Evolutionary conservation across 148 eudicot genomes (phyloP), one percentile per base, ranked within the genome.

Genomic region (Gaultheria prostrata): DNA sequence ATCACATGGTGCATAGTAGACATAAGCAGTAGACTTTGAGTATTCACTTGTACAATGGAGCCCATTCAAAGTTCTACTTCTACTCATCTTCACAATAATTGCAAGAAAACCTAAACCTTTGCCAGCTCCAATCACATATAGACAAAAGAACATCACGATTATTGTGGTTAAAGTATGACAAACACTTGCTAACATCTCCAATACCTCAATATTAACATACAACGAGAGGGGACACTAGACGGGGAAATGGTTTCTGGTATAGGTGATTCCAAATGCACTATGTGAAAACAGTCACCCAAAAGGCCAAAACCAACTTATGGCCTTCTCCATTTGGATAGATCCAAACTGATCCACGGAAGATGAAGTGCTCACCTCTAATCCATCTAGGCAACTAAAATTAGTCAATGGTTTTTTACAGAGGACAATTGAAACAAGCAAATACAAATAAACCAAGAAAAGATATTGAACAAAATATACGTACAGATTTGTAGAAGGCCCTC

Each of bases 401-500:
- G 12, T 30, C 24, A 39, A 59, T 20, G 46, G 82, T 35, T 35
- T n/a, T 20, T 32, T 32, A 2, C 17, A 21, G 32, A 14, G 4
- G 26, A 13, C 24, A 79, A 67, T 26, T 46, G 30, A 28, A 28
- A 65, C 15, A 10, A 26, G 61, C 30, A 81, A 81, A n/a, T 70
- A 8, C n/a, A 46, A 6, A 46, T 39, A 5, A 24, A 10, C 12
- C 69, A 51, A 80, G 2, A 15, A 49, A 45, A 26, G 46, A 24
- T 0, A 78, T n/a, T 45, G 59, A 67, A 3, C 43, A 18, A 86
- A 0, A 1, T 24, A 28, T 65, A 65, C 89, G 67, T 94, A 96
- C 99, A 94, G 92, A 89, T 94, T 93, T 4, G 97, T 85, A 57
- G 98, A 97, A 83, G 99, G 93, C 49, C 99, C 98, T 88, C 89